Evolutionary conservation across 139 green algal genomes (phyloP).

Genomic region (Tetraselmis striata): DNA sequence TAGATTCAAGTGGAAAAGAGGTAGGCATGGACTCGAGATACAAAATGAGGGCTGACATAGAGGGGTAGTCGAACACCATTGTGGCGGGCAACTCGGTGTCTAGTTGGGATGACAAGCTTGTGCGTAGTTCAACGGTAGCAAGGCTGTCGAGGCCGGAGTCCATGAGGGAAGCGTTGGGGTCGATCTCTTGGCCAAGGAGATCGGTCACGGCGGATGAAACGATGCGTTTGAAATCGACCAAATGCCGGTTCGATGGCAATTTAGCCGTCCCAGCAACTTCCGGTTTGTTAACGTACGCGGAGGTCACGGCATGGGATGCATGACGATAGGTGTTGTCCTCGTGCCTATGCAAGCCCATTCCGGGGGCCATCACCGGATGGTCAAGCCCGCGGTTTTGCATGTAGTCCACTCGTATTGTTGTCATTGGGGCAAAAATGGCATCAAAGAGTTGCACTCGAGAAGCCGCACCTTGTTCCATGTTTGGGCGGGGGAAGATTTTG

Average conservation of each 20-base stretch:
- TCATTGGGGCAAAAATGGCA: no score
- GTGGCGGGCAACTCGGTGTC: slow-evolving; percentile 62
- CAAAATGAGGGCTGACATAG: no score
- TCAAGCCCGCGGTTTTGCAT: no score
- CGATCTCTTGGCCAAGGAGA: slow-evolving; percentile 17
- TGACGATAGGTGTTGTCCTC: slow-evolving; percentile 31
- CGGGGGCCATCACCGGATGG: no score
- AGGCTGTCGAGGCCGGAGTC: slow-evolving; percentile 66
- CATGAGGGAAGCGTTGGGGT: slow-evolving; percentile 48
- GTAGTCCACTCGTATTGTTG: no score
- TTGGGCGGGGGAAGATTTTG: no score
- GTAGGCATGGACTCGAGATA: no score
- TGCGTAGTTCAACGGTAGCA: slow-evolving; percentile 44
- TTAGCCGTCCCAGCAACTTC: slow-evolving; percentile 20
- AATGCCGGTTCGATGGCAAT: no score
- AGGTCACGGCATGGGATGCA: slow-evolving; percentile 33
- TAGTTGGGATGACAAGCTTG: slow-evolving; percentile 49
- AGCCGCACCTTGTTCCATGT: no score
- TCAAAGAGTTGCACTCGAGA: no score
- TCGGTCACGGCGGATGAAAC: slow-evolving; percentile 14
- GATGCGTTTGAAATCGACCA: no score
- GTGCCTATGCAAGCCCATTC: slow-evolving; percentile 14
- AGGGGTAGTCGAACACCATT: slow-evolving; percentile 77
- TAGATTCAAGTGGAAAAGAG: no score
- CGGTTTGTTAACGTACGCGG: slow-evolving; percentile 51